phyloP scores from a whole-genome alignment of 352 stramenopile species.

The Phytophthora pinifolia region DNA sequence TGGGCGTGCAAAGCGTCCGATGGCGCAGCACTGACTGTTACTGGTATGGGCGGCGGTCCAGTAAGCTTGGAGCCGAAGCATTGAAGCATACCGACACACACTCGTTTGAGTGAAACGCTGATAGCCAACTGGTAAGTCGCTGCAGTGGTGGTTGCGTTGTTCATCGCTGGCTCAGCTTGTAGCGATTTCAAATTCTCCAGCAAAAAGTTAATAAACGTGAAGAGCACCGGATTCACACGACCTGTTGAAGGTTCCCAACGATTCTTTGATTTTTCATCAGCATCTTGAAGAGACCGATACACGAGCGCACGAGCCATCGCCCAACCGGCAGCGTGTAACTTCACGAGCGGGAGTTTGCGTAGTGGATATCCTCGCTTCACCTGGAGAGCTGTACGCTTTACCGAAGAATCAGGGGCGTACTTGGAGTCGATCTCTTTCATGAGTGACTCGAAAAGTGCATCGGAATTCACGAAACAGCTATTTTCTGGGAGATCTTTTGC shows the following conservation, averaged over 20 bases:
- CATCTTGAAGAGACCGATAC: constrained; percentile 67
- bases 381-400: constrained; percentile 34
- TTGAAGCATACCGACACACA: constrained; percentile 68
- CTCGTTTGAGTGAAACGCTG: constrained; percentile 57
- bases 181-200: constrained; percentile 60
- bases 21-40: background rate
- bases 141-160: background rate
- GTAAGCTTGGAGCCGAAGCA: constrained; percentile 39
- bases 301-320: constrained; percentile 77
- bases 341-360: constrained; percentile 68
- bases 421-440: constrained; percentile 88
- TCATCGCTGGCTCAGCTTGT: constrained; percentile 7
- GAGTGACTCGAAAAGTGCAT: constrained; percentile 80
- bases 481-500: constrained; percentile 66
- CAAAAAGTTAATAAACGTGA: constrained; percentile 55
- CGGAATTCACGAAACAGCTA: constrained; percentile 54
- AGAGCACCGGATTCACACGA: constrained; percentile 54
- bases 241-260: constrained; percentile 8
- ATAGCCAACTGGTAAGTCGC: constrained; percentile 14
- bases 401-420: constrained; percentile 12
- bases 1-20: constrained; percentile 43
- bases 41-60: constrained; percentile 4
- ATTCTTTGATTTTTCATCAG: constrained; percentile 10
- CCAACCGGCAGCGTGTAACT: constrained; percentile 77
- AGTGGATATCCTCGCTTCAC: constrained; percentile 49